A percentile compares a stretch with the other conserved stretches of the same genome.
These are phyloP conservation scores for Amanita pallidorosea DNA, from an alignment of 768 basidiomycete species.

Conservation along the genomic window DNA sequence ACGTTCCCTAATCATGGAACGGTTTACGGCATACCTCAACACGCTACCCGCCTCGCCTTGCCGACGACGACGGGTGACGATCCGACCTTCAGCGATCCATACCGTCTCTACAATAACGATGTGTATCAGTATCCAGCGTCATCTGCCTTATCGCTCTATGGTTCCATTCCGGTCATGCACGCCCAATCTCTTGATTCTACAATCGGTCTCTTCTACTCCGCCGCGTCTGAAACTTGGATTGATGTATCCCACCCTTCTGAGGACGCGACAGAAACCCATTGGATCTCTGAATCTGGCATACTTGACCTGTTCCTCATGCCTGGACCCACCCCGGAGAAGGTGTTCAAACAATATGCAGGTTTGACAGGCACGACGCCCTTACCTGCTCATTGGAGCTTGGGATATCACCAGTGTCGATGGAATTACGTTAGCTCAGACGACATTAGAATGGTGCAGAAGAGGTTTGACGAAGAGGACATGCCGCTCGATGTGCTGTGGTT, in stretches of 20 bases:
- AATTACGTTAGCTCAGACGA: slow-evolving; percentile 92
- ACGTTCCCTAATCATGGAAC: slow-evolving; percentile 86
- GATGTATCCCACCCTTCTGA: slow-evolving; percentile 67
- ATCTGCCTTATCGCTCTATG: slow-evolving; percentile 75
- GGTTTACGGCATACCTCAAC: slow-evolving; percentile 95
- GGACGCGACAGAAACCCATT: slow-evolving; percentile 79
- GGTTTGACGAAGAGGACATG: slow-evolving; percentile 91
- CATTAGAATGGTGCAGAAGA: slow-evolving; percentile 69
- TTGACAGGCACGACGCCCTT: slow-evolving; percentile 82
- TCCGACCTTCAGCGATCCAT: slow-evolving; percentile 77
- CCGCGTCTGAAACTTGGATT: slow-evolving; percentile 91
- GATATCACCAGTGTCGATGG: slow-evolving; percentile 98
- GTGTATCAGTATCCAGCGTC: slow-evolving; percentile 92
- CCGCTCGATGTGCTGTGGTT: slow-evolving; percentile 97
- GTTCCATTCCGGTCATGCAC: slow-evolving; percentile 87
- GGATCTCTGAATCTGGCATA: slow-evolving; percentile 97
- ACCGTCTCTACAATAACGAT: slow-evolving; percentile 89
- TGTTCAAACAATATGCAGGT: slow-evolving; percentile 77
- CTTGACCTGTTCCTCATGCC: slow-evolving; percentile 91
- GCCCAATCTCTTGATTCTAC: slow-evolving; percentile 84
- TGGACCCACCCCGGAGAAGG: slow-evolving; percentile 72
- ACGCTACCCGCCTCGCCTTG: slow-evolving; percentile 81
- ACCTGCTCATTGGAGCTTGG: slow-evolving; percentile 87
- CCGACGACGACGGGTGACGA: slow-evolving; percentile 79
- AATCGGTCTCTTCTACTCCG: slow-evolving; percentile 80